Percentiles rank a stretch among this genome's conserved stretches.
phyloP scores from a whole-genome alignment of 2,329 filamentous ascomycete genomes.

The Knoxdaviesia proteae region DNA sequence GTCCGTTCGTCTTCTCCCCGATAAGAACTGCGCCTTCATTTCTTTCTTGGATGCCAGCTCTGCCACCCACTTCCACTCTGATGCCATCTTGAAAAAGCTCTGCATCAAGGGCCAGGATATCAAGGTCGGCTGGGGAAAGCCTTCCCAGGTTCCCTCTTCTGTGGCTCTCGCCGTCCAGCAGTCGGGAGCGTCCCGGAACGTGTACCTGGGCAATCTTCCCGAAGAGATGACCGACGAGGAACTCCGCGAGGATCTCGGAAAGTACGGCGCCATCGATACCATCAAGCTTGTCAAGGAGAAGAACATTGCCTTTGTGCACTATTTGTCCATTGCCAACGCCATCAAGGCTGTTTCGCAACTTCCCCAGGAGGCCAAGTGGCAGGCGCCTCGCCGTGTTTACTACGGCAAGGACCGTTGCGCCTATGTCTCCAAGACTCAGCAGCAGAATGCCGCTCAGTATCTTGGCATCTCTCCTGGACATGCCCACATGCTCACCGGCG shows the following conservation, averaged over 20 bases:
- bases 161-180: constrained; percentile 96
- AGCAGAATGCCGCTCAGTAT: constrained; percentile 97
- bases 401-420: constrained; percentile 97
- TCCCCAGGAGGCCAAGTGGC: constrained; percentile 92
- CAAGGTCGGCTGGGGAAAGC: constrained; percentile 98
- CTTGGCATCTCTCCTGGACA: constrained; percentile 92
- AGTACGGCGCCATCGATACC: constrained; percentile 91
- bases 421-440: constrained; percentile 97
- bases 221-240: constrained; percentile 86
- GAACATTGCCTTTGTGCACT: constrained; percentile 93
- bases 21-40: constrained; percentile 99
- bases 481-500: constrained; percentile 86
- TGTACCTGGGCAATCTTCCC: constrained; percentile 82
- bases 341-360: constrained; percentile 96
- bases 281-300: constrained; percentile 97
- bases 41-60: constrained; percentile 96
- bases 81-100: constrained; percentile 98
- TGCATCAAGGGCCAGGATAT: constrained; percentile 97
- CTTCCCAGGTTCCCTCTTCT: constrained; percentile 90
- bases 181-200: constrained; percentile 87
- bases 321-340: constrained; percentile 89
- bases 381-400: constrained; percentile 84
- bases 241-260: constrained; percentile 80
- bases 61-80: constrained; percentile 96
- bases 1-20: constrained; percentile 86